These are phyloP conservation scores for Crithidia sp. DNA, from an alignment of 208 protist genomes.

Conservation along the genomic window DNA sequence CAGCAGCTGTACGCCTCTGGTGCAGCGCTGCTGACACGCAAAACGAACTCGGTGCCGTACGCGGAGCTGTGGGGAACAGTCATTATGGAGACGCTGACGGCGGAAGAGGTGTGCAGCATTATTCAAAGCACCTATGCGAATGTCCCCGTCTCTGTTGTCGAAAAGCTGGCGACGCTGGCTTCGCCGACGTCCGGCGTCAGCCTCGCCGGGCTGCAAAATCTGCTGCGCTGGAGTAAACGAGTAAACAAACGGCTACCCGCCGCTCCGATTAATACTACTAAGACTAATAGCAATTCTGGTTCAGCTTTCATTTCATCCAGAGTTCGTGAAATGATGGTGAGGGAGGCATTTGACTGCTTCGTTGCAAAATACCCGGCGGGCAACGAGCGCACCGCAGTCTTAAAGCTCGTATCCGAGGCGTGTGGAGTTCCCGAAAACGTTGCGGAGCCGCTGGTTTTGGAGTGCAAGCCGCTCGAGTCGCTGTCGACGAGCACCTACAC, in stretches of 20 bases:
- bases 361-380: constrained; percentile 70
- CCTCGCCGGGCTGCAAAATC: constrained; percentile 74
- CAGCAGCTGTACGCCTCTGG: constrained; percentile 77
- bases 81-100: constrained; percentile 74
- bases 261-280: constrained; percentile 25
- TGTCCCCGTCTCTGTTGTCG: constrained; percentile 53
- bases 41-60: constrained; percentile 73
- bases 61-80: constrained; percentile 82
- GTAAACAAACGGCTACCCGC: constrained; percentile 60
- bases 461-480: constrained; percentile 67
- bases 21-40: constrained; percentile 52
- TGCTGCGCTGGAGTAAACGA: constrained; percentile 94
- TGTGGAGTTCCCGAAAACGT: constrained; percentile 69
- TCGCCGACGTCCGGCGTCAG: constrained; percentile 28
- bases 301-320: constrained; percentile 74
- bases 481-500: constrained; percentile 51
- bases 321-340: constrained; percentile 88
- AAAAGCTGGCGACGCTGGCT: constrained; percentile 45
- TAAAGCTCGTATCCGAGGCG: constrained; percentile 52
- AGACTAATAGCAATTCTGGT: constrained; percentile 14
- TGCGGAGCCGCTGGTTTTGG: constrained; percentile 66
- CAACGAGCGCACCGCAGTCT: constrained; percentile 42
- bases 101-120: constrained; percentile 65
- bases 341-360: constrained; percentile 95
- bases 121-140: constrained; percentile 49